Conservation (phyloP, 2,329 filamentous ascomycete genomes). For the Trichophyton simii region DNA sequence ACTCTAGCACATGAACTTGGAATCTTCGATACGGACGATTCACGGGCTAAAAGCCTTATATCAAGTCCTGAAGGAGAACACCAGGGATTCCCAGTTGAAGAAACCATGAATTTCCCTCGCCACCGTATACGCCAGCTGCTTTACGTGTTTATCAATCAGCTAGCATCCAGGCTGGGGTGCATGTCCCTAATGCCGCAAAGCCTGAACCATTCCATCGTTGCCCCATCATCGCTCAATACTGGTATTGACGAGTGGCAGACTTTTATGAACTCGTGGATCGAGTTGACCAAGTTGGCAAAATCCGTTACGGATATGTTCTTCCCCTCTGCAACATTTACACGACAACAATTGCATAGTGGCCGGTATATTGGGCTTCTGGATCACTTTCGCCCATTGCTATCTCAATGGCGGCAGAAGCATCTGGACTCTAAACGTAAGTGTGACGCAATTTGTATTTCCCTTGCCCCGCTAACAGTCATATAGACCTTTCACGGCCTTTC, state of each 20-base stretch:
- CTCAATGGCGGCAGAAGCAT: conserved; percentile 30
- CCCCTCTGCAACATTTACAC: conserved; percentile 31
- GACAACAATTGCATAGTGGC: conserved; percentile 34
- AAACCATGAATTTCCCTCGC: conserved; percentile 20
- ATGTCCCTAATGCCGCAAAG: conserved; percentile 41
- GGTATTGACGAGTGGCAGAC: conserved; percentile 37
- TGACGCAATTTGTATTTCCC: not conserved
- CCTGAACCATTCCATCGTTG: conserved; percentile 27
- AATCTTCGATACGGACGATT: conserved; percentile 34
- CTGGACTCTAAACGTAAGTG: conserved; percentile 14
- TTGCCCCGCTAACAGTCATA: not conserved
- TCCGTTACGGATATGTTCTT: conserved; percentile 44
- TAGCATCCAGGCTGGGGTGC: conserved; percentile 40
- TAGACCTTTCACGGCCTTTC: conserved; percentile 20
- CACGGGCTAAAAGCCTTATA: conserved; percentile 17
- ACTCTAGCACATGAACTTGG: conserved; percentile 43
- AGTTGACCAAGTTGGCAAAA: conserved; percentile 36
- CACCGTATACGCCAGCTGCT: conserved; percentile 27
- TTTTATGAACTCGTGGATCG: conserved; percentile 43
- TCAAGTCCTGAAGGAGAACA: conserved; percentile 9
- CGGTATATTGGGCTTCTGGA: conserved; percentile 40
- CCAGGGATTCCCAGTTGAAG: conserved; percentile 16
- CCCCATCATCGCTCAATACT: conserved; percentile 24
- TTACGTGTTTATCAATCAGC: conserved; percentile 40
- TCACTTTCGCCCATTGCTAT: conserved; percentile 33